phyloP scores from a whole-genome alignment of 2,329 filamentous ascomycete genomes.

The Cryphonectria carpinicola region DNA sequence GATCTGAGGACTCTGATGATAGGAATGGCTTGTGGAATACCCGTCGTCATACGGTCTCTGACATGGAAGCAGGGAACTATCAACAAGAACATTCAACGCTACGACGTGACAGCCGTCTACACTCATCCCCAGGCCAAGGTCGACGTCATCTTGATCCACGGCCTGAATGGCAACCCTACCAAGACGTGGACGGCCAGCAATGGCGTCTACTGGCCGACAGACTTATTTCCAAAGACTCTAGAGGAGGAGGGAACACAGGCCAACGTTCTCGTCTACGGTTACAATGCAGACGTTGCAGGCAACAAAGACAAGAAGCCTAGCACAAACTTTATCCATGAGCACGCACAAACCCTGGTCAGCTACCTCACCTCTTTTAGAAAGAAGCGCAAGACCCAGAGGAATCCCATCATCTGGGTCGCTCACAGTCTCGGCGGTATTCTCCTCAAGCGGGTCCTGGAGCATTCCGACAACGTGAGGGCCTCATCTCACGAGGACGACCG shows the following conservation, averaged over 20 bases:
- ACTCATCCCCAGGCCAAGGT: slow-evolving; percentile 61
- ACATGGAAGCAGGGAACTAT: slow-evolving; percentile 46
- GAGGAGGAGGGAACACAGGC: slow-evolving; percentile 53
- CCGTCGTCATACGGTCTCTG: not conserved
- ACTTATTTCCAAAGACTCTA: slow-evolving; percentile 66
- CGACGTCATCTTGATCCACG: slow-evolving; percentile 73
- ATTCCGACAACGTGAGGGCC: slow-evolving; percentile 64
- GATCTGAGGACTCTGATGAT: not conserved
- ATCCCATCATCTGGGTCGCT: slow-evolving; percentile 76
- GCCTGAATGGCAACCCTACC: slow-evolving; percentile 67
- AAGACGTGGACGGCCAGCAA: slow-evolving; percentile 64
- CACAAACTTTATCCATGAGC: slow-evolving; percentile 70
- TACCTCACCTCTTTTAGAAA: slow-evolving; percentile 66
- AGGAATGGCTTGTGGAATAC: not conserved
- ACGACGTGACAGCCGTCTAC: slow-evolving; percentile 63
- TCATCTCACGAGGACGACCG: slow-evolving; percentile 66
- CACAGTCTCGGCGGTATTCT: slow-evolving; percentile 76
- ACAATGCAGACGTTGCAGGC: slow-evolving; percentile 68
- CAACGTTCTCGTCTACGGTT: slow-evolving; percentile 73
- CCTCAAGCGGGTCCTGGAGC: slow-evolving; percentile 70
- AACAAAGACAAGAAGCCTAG: slow-evolving; percentile 60
- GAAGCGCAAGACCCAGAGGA: slow-evolving; percentile 57
- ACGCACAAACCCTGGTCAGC: slow-evolving; percentile 70
- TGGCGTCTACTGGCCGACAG: slow-evolving; percentile 69
- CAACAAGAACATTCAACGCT: slow-evolving; percentile 56